Conservation (phyloP, 2,329 filamentous ascomycete genomes). For the Sporothrix brasiliensis region DNA sequence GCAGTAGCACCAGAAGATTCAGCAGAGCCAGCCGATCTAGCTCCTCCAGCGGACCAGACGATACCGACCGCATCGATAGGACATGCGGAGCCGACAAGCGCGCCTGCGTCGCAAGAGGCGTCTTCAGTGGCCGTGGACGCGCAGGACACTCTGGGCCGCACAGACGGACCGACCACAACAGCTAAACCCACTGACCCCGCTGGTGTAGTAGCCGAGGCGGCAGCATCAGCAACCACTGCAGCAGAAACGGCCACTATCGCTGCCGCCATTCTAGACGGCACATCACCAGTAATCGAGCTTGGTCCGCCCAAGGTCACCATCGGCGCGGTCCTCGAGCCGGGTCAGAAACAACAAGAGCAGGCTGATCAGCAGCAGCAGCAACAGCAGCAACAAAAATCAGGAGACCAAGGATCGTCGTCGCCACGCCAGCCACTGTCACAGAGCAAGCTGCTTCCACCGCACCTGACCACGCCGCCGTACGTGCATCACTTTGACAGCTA, state of each 20-base stretch:
- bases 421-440: slow-evolving; percentile 39
- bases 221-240: slow-evolving; percentile 14
- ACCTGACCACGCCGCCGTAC: slow-evolving; percentile 74
- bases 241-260: slow-evolving; percentile 19
- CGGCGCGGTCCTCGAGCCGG: slow-evolving; percentile 20
- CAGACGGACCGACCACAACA: not conserved
- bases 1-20: not conserved
- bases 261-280: not conserved
- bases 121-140: slow-evolving; percentile 7
- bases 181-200: not conserved
- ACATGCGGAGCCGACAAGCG: not conserved
- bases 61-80: not conserved
- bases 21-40: slow-evolving; percentile 39
- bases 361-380: not conserved
- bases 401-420: not conserved
- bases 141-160: not conserved
- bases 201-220: slow-evolving; percentile 16
- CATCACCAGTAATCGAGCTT: slow-evolving; percentile 35
- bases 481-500: slow-evolving; percentile 98
- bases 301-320: slow-evolving; percentile 34
- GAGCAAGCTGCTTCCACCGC: slow-evolving; percentile 55
- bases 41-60: no score
- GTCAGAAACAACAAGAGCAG: not conserved
- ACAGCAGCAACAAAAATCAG: no score
- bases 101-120: not conserved